Evolutionary conservation across 352 stramenopile genomes (phyloP).

Genomic region (Lagenidium sp.): DNA sequence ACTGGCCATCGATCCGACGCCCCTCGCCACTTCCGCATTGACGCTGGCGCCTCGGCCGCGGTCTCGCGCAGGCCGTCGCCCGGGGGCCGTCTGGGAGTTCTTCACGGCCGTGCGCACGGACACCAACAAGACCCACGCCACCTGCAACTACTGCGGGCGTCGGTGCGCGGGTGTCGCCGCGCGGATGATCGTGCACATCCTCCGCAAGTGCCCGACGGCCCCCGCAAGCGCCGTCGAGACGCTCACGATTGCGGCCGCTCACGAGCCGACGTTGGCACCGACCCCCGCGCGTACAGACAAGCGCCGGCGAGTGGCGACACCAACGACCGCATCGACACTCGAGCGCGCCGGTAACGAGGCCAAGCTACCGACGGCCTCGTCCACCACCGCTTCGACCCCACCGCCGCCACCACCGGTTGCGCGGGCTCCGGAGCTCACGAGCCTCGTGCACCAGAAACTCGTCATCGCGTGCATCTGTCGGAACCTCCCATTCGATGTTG

Average conservation of each 20-base stretch:
- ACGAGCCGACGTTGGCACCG: too few relatives aligned
- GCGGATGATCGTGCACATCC: constrained; percentile 39
- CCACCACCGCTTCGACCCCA: background rate
- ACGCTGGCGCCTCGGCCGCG: background rate
- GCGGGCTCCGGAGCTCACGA: background rate
- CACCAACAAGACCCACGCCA: constrained; percentile 35
- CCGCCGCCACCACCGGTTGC: background rate
- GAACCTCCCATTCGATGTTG: constrained; percentile 19
- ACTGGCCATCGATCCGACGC: background rate
- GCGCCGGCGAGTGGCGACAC: too few relatives aligned
- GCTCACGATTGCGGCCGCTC: constrained; percentile 8
- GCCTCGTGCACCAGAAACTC: constrained; percentile 22
- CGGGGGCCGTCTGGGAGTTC: constrained; percentile 37
- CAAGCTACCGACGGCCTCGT: too few relatives aligned
- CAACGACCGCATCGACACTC: too few relatives aligned
- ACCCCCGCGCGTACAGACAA: too few relatives aligned
- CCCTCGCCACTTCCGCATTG: background rate
- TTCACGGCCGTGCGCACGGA: constrained; percentile 32
- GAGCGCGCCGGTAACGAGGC: too few relatives aligned
- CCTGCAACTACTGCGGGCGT: constrained; percentile 35
- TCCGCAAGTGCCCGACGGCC: constrained; percentile 28
- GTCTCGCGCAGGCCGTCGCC: constrained; percentile 19
- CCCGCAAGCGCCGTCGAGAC: constrained; percentile 14
- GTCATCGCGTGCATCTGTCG: constrained; percentile 32
- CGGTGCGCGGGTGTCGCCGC: constrained; percentile 35